Percentiles rank a stretch among this genome's conserved stretches.
Conservation (phyloP, 2,329 filamentous ascomycete species). For the Colletotrichum tabaci region DNA sequence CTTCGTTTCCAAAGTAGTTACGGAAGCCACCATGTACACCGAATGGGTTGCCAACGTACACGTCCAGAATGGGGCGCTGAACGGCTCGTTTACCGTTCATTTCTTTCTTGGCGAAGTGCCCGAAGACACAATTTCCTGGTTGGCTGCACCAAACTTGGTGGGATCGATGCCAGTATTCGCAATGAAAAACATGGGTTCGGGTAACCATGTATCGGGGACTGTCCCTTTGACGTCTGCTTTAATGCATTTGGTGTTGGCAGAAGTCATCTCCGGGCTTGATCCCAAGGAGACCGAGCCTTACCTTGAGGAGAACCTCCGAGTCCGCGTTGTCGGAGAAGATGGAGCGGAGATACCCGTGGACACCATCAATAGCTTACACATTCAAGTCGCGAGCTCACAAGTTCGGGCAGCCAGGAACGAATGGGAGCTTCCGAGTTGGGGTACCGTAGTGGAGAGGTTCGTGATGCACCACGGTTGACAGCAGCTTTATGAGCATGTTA, state of each 20-base stretch:
- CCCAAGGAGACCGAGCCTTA: constrained; percentile 57
- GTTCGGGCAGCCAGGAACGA: constrained; percentile 53
- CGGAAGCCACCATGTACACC: constrained; percentile 58
- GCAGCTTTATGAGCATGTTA: neutral
- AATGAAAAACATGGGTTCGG: constrained; percentile 53
- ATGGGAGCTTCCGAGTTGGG: constrained; percentile 57
- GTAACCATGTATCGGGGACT: constrained; percentile 61
- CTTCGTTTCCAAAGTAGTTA: constrained; percentile 6
- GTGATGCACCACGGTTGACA: constrained; percentile 9
- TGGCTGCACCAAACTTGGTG: constrained; percentile 67
- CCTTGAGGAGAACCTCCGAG: constrained; percentile 56
- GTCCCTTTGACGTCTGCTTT: constrained; percentile 67
- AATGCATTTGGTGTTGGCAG: constrained; percentile 57
- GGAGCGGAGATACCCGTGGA: constrained; percentile 48
- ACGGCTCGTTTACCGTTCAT: constrained; percentile 73
- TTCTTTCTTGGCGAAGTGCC: constrained; percentile 75
- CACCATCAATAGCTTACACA: constrained; percentile 52
- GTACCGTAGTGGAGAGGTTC: constrained; percentile 44
- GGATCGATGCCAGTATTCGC: constrained; percentile 74
- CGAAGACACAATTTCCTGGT: constrained; percentile 64
- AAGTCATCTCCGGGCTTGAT: constrained; percentile 56
- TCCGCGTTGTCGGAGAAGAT: constrained; percentile 50
- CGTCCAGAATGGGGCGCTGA: constrained; percentile 72
- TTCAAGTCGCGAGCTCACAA: constrained; percentile 55
- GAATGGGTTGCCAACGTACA: constrained; percentile 80